phyloP scores from a whole-genome alignment of 371 early-diverging fungal species.

The Capniomyces stellatus region DNA sequence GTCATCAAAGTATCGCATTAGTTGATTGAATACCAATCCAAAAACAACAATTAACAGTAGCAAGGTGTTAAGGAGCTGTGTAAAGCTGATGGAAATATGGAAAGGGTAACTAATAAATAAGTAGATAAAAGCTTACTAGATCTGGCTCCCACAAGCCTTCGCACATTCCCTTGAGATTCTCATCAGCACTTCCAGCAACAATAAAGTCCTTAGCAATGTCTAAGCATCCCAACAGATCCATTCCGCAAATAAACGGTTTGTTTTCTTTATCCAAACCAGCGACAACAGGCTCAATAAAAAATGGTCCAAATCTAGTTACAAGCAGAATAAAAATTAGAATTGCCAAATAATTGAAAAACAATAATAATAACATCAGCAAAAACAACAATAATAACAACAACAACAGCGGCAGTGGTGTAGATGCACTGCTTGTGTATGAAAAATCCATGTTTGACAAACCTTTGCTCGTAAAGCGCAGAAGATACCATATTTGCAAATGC shows the following conservation, averaged over 20 bases:
- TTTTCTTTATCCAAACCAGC: slow-evolving; percentile 88
- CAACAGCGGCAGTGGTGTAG: too few species aligned
- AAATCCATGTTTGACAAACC: too few species aligned
- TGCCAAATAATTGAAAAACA: not conserved
- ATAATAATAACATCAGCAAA: too few species aligned
- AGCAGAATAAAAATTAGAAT: not conserved
- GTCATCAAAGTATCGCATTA: too few species aligned
- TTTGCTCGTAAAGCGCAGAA: slow-evolving; percentile 88
- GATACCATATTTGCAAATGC: slow-evolving; percentile 90
- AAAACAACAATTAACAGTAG: too few species aligned
- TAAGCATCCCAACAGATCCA: slow-evolving; percentile 96
- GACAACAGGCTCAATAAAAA: slow-evolving; percentile 88
- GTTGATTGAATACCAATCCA: too few species aligned
- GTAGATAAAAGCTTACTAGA: slow-evolving; percentile 32
- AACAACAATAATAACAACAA: too few species aligned
- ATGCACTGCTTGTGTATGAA: too few species aligned
- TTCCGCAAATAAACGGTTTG: slow-evolving; percentile 85
- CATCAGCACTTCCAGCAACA: slow-evolving; percentile 83
- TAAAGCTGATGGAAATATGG: not conserved
- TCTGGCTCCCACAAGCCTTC: slow-evolving; percentile 96
- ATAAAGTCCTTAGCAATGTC: slow-evolving; percentile 93
- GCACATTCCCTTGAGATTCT: slow-evolving; percentile 93
- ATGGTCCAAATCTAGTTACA: slow-evolving; percentile 71
- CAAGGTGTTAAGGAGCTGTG: slow-evolving; percentile 14
- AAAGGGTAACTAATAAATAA: not conserved